phyloP scores from a whole-genome alignment of 2,329 filamentous ascomycete species.

The Neurospora crassa region DNA sequence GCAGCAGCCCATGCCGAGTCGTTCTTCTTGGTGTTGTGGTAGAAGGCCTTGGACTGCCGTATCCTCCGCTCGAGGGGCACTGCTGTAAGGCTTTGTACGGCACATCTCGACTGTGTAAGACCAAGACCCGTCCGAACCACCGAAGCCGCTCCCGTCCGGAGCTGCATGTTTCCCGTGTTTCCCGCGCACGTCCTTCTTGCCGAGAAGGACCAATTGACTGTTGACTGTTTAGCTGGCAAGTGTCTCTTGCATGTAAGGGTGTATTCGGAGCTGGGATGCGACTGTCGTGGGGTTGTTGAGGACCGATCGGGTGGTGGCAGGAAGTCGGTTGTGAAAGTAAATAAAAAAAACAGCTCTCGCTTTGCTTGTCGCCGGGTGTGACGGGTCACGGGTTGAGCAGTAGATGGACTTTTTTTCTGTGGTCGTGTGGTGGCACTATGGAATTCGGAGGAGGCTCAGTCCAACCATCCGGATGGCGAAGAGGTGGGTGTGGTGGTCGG shows the following conservation, averaged over 20 bases:
- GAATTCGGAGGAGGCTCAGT: not conserved
- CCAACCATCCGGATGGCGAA: slow-evolving; percentile 1
- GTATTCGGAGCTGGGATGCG: slow-evolving; percentile 7
- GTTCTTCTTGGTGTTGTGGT: slow-evolving; percentile 36
- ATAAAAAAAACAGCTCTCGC: not conserved
- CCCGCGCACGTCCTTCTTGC: slow-evolving; percentile 17
- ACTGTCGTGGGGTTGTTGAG: not conserved
- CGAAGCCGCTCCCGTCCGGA: slow-evolving; percentile 40
- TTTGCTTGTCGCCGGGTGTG: not conserved
- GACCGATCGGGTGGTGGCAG: not conserved
- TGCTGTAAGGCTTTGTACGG: slow-evolving; percentile 2
- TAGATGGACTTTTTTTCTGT: not conserved
- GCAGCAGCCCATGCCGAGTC: slow-evolving; percentile 68
- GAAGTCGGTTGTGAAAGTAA: not conserved
- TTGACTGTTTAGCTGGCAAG: slow-evolving; percentile 2
- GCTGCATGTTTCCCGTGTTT: slow-evolving; percentile 34
- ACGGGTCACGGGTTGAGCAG: not conserved
- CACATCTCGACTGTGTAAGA: slow-evolving; percentile 28
- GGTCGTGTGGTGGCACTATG: not conserved
- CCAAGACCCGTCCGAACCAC: slow-evolving; percentile 28
- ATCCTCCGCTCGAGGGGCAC: slow-evolving; percentile 23
- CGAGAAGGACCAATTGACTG: slow-evolving; percentile 23
- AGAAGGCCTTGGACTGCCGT: slow-evolving; percentile 24
- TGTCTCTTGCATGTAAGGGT: slow-evolving; percentile 5
- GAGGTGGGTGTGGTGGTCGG: not conserved